Evolutionary conservation across 352 stramenopile species (phyloP).

Genomic region (Blastocystis sp.): DNA sequence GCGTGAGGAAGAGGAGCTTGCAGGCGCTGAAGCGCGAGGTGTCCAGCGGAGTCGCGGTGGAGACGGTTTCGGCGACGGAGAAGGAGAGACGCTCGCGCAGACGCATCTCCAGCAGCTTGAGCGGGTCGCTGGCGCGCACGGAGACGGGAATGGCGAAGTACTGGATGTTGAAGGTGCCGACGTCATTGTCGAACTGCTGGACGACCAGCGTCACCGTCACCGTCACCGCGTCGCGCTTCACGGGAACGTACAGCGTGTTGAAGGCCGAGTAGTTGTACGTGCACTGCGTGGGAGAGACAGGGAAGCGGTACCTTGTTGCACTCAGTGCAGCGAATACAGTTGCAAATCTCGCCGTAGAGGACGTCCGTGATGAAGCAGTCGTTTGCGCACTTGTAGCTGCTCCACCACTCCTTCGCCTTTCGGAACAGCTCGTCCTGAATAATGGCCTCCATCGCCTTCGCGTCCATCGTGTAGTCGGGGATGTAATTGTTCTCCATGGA

Average conservation of each 20-base stretch:
- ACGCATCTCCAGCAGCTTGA: slow-evolving; percentile 45
- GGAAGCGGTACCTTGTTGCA: slow-evolving; percentile 16
- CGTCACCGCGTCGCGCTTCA: neutral
- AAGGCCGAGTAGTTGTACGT: slow-evolving; percentile 27
- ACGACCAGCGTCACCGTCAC: slow-evolving; percentile 11
- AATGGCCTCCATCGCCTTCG: no score
- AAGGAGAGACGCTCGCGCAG: neutral
- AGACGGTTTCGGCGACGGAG: neutral
- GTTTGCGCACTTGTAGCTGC: neutral
- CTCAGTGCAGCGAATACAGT: slow-evolving; percentile 22
- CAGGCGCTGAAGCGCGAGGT: no score
- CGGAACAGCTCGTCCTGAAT: neutral
- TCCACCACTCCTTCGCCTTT: slow-evolving; percentile 29
- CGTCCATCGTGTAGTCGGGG: slow-evolving; percentile 1
- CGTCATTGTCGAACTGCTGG: neutral
- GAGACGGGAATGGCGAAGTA: slow-evolving; percentile 26
- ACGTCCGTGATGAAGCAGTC: slow-evolving; percentile 26
- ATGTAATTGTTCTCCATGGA: slow-evolving; percentile 17
- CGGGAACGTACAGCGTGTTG: slow-evolving; percentile 35
- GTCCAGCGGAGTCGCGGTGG: neutral
- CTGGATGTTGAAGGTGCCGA: neutral
- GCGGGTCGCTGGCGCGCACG: neutral
- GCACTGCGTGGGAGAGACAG: neutral
- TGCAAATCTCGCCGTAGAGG: slow-evolving; percentile 51
- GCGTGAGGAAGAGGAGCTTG: no score